These are phyloP conservation scores for Hortiboletus flavorubellus DNA, from an alignment of 768 basidiomycete genomes.

Conservation along the genomic window DNA sequence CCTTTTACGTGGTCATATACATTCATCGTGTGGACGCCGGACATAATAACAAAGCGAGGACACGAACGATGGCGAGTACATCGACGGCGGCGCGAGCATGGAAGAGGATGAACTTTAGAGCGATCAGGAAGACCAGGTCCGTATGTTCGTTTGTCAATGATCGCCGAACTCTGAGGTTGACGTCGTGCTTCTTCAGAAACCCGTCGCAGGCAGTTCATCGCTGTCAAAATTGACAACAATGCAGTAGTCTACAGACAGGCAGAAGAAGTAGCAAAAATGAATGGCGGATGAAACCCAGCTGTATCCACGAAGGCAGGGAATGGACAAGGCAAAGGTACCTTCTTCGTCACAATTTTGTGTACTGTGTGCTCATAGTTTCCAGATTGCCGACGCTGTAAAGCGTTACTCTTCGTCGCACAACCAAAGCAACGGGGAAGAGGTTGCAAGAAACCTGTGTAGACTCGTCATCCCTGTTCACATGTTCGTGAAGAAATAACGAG, in stretches of 20 bases:
- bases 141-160: background rate
- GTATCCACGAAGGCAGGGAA: too few relatives aligned
- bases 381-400: too few relatives aligned
- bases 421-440: too few relatives aligned
- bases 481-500: too few relatives aligned
- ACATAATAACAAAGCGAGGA: constrained; percentile 59
- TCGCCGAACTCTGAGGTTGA: constrained; percentile 1
- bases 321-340: too few relatives aligned
- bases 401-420: too few relatives aligned
- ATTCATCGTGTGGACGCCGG: constrained; percentile 15
- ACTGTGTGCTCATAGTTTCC: too few relatives aligned
- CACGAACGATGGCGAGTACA: constrained; percentile 68
- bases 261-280: constrained; percentile 52
- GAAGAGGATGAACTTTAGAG: constrained; percentile 65
- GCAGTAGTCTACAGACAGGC: constrained; percentile 37
- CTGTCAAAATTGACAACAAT: too few relatives aligned
- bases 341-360: too few relatives aligned
- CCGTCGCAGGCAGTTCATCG: constrained; percentile 19
- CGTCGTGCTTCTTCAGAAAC: constrained; percentile 9
- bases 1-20: constrained; percentile 2
- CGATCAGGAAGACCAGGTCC: constrained; percentile 42
- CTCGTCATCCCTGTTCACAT: too few relatives aligned
- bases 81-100: constrained; percentile 49
- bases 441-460: too few relatives aligned
- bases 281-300: constrained; percentile 66